phyloP scores from a whole-genome alignment of 2,329 filamentous ascomycete species.

The Hymenoscyphus salicellus region DNA sequence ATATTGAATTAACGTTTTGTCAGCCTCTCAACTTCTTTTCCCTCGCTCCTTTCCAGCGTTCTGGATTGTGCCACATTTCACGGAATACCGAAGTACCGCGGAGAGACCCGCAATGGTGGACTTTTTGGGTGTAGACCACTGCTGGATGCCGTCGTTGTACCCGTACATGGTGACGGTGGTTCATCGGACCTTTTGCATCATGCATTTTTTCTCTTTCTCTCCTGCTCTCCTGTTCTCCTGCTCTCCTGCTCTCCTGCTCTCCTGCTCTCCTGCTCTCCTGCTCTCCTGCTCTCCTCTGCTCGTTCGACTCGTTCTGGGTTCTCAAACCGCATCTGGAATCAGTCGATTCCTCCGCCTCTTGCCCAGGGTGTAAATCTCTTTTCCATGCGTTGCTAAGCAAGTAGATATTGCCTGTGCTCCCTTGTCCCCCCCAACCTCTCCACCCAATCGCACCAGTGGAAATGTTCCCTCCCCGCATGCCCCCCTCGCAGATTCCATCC shows the following conservation, averaged over 20 bases:
- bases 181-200: neutral
- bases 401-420: slow-evolving; percentile 9
- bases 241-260: too few species aligned
- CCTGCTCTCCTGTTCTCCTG: too few species aligned
- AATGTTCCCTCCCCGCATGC: slow-evolving; percentile 2
- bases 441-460: slow-evolving; percentile 9
- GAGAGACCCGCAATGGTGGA: neutral
- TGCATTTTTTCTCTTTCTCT: neutral
- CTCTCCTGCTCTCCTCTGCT: too few species aligned
- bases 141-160: neutral
- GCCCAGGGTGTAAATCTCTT: slow-evolving; percentile 7
- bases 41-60: neutral
- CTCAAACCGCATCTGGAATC: neutral
- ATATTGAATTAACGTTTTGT: too few species aligned
- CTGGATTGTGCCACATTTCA: neutral
- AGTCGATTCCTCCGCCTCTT: neutral
- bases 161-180: neutral
- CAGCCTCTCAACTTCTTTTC: neutral
- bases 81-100: neutral
- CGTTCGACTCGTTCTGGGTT: neutral
- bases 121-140: neutral
- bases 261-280: too few species aligned
- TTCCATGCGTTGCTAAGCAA: slow-evolving; percentile 13
- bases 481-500: slow-evolving; percentile 1
- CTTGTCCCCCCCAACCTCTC: neutral